These are phyloP conservation scores for Malassezia brasiliensis DNA, from an alignment of 1,284 basidiomycete genomes.

Conservation along the genomic window DNA sequence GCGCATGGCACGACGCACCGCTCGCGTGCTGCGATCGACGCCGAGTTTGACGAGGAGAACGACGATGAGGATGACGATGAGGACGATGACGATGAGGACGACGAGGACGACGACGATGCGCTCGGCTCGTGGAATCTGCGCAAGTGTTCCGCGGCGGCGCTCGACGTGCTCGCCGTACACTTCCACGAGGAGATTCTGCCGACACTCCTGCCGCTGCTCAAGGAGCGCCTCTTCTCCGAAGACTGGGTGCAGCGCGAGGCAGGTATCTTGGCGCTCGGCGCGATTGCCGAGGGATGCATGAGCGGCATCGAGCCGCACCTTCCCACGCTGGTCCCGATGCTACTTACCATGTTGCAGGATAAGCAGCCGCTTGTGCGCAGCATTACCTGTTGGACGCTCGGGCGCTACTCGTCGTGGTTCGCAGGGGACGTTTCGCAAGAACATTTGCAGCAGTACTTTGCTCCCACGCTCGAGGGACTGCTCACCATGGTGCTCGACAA, in stretches of 20 bases:
- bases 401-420: slow-evolving; percentile 96
- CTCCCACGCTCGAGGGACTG: slow-evolving; percentile 95
- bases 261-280: slow-evolving; percentile 88
- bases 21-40: slow-evolving; percentile 29
- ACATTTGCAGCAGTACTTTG: slow-evolving; percentile 79
- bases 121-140: slow-evolving; percentile 98
- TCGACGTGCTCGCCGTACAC: slow-evolving; percentile 90
- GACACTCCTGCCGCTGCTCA: slow-evolving; percentile 77
- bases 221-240: slow-evolving; percentile 81
- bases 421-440: slow-evolving; percentile 63
- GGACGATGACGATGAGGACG: slow-evolving; percentile 74
- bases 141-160: slow-evolving; percentile 93
- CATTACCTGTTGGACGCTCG: slow-evolving; percentile 98
- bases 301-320: slow-evolving; percentile 89
- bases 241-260: slow-evolving; percentile 95
- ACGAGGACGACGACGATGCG: slow-evolving; percentile 89
- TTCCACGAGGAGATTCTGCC: slow-evolving; percentile 78
- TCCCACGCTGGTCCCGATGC: slow-evolving; percentile 78
- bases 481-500: slow-evolving; percentile 96
- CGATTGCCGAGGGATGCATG: slow-evolving; percentile 98
- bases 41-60: slow-evolving; percentile 50
- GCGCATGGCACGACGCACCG: slow-evolving; percentile 19
- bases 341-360: slow-evolving; percentile 81
- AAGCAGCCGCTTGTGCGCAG: slow-evolving; percentile 93
- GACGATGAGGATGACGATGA: slow-evolving; percentile 67